These are phyloP conservation scores for Cyclanthera cordifolia DNA, from an alignment of 306 rosid genomes.

Conservation along the genomic window DNA sequence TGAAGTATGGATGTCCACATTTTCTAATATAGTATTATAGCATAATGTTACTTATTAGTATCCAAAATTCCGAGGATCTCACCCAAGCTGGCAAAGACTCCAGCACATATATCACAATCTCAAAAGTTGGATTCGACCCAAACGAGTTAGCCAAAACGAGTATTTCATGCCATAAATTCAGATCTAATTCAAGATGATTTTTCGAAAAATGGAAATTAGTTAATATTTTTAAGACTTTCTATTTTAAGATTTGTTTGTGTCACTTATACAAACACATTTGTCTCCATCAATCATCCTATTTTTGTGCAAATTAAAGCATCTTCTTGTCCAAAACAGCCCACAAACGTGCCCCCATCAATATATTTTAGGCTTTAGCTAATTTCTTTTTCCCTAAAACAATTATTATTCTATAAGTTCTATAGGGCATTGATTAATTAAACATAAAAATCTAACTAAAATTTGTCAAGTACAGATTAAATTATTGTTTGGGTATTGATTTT, in stretches of 20 bases:
- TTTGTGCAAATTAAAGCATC: neutral
- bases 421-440: neutral
- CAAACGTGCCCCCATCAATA: neutral
- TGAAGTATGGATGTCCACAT: too few species aligned
- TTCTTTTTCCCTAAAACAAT: neutral
- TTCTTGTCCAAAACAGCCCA: neutral
- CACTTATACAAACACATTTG: neutral
- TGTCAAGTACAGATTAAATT: neutral
- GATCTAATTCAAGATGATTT: too few species aligned
- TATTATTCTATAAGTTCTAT: neutral
- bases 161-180: too few species aligned
- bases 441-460: neutral
- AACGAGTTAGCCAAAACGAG: too few species aligned
- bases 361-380: neutral
- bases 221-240: neutral
- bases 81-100: too few species aligned
- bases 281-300: neutral
- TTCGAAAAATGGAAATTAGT: neutral
- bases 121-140: too few species aligned
- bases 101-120: too few species aligned
- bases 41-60: too few species aligned
- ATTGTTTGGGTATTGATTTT: neutral
- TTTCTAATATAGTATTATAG: too few species aligned
- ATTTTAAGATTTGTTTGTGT: constrained; percentile 5
- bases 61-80: too few species aligned